Conservation (phyloP, 1,284 basidiomycete species). For the Flammula alnicola region DNA sequence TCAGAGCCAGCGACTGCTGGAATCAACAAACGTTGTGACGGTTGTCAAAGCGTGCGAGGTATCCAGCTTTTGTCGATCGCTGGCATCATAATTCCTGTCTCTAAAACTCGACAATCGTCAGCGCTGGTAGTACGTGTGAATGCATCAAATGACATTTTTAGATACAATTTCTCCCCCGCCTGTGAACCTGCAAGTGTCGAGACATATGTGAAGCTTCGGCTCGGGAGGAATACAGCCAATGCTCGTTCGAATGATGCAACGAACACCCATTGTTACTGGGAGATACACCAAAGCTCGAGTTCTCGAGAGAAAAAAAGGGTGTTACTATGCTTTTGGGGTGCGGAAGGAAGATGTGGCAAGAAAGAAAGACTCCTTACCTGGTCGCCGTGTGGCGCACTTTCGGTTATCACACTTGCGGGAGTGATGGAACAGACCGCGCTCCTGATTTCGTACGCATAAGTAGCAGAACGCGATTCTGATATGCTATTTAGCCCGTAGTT, state of each 20-base stretch:
- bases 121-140: conserved; percentile 1
- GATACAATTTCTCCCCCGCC: background rate
- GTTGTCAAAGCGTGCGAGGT: conserved; percentile 7
- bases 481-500: too few species aligned
- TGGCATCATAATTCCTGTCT: background rate
- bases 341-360: background rate
- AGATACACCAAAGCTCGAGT: too few species aligned
- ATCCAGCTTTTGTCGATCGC: conserved; percentile 9
- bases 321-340: background rate
- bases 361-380: background rate
- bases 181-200: background rate
- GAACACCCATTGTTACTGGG: background rate
- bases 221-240: conserved; percentile 6
- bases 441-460: too few species aligned
- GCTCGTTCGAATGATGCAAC: too few species aligned
- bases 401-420: conserved; percentile 3
- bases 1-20: conserved; percentile 4
- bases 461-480: too few species aligned
- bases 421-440: too few species aligned
- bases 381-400: conserved; percentile 18
- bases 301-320: background rate
- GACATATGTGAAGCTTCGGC: conserved; percentile 2
- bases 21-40: conserved; percentile 1
- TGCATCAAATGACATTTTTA: conserved; percentile 2
- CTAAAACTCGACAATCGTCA: background rate